Evolutionary conservation across 139 green algal genomes (phyloP).

Genomic region (Chlamydomonas eustigma): DNA sequence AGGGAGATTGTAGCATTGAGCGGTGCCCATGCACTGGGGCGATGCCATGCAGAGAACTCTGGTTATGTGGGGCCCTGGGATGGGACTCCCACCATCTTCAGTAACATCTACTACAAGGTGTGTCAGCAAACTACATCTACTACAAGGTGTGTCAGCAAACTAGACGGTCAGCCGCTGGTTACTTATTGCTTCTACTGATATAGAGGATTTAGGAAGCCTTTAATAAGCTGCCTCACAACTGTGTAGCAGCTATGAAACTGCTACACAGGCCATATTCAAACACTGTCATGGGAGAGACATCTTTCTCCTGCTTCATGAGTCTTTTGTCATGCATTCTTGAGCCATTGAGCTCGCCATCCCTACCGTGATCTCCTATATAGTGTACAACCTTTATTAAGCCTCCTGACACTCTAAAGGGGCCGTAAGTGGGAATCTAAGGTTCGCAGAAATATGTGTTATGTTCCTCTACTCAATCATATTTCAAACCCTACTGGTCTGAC

Average conservation of each 20-base stretch:
- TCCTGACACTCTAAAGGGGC: no score
- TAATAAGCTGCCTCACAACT: not conserved
- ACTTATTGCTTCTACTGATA: not conserved
- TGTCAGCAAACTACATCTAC: constrained; percentile 9
- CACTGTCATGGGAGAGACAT: no score
- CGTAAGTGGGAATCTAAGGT: not conserved
- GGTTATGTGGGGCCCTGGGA: constrained; percentile 8
- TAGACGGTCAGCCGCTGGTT: not conserved
- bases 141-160: constrained; percentile 16
- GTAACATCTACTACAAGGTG: constrained; percentile 18
- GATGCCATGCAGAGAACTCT: constrained; percentile 1
- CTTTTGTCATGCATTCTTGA: no score
- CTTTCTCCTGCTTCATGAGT: no score
- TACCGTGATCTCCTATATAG: no score
- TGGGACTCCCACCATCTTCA: constrained; percentile 3
- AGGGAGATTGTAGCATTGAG: constrained; percentile 5
- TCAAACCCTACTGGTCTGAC: no score
- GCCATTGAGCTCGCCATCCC: no score
- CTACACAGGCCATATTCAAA: no score
- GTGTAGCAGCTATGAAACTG: not conserved
- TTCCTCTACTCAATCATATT: no score
- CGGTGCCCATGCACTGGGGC: constrained; percentile 4
- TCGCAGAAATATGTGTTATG: not conserved
- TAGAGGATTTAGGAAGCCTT: not conserved
- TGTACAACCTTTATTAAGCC: no score